Evolutionary conservation across 1,284 basidiomycete genomes (phyloP).

Genomic region (Mycena sp.): DNA sequence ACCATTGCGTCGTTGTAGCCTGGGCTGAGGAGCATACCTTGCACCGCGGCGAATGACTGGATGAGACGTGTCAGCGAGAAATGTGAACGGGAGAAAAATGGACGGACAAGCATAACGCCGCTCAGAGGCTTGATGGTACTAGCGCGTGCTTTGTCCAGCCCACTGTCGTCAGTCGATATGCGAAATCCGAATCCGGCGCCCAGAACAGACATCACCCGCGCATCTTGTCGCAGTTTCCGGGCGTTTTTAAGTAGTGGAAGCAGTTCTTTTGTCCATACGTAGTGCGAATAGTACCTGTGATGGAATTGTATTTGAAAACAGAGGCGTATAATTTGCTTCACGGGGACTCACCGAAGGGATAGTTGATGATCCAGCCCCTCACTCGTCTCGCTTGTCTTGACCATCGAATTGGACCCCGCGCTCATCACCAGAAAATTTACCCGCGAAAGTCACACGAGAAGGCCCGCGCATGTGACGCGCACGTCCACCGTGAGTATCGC

Average conservation of each 20-base stretch:
- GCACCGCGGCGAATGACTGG: slow-evolving; percentile 4
- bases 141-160: background rate
- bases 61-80: background rate
- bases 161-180: slow-evolving; percentile 5
- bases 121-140: background rate
- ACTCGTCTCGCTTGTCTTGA: slow-evolving; percentile 47
- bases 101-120: slow-evolving; percentile 8
- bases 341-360: background rate
- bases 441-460: background rate
- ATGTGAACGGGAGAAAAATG: background rate
- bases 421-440: slow-evolving; percentile 15
- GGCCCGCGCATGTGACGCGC: slow-evolving; percentile 21
- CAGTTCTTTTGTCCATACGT: slow-evolving; percentile 3
- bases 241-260: slow-evolving; percentile 5
- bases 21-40: background rate
- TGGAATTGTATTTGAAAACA: background rate
- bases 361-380: slow-evolving; percentile 53
- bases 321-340: background rate
- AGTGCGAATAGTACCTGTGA: slow-evolving; percentile 9
- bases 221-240: background rate
- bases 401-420: slow-evolving; percentile 10
- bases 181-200: slow-evolving; percentile 7
- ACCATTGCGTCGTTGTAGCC: slow-evolving; percentile 12
- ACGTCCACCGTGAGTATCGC: slow-evolving; percentile 40
- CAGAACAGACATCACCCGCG: slow-evolving; percentile 8